Evolutionary conservation across 2,329 filamentous ascomycete genomes (phyloP), one percentile per base, ranked within the genome.

Genomic region (Pleurostoma richardsiae): DNA sequence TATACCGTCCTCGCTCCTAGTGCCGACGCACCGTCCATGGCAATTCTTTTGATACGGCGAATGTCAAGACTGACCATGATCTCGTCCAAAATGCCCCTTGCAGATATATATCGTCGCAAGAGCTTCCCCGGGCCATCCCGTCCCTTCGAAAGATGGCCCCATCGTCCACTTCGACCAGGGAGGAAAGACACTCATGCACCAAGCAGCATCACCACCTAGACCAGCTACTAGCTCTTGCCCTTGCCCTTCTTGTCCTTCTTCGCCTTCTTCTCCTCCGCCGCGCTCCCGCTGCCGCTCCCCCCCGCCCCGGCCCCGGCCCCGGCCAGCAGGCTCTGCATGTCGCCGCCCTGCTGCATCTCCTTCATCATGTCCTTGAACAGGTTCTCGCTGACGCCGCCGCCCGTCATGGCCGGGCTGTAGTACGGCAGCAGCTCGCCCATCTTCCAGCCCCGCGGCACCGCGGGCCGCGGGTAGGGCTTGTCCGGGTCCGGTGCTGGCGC

Each of bases 361-460:
- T 83, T 85, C 91, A 97, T 96, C 77, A 96, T 95, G 56, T 96
- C 91, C 73, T 94, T 90, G 60, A 97, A 83, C 51, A 96, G 82
- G 61, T 97, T 95, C 66, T 99, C 94, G 52, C 83, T 91, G 8
- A 97, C 89, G 33, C 94, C 94, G 8, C 94, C 94, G 6, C 94
- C 94, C 45, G 88, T 94, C 69, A 97, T 79, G 19, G 90, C 94
- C 1, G 91, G 84, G 52, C 88, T 95, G 61, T 95, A 86, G 53
- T 95, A 83, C 27, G 94, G 94, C 54, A 99, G 63, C 49, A 96
- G 82, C 49, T 80, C 82, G 51, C 82, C 83, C 66, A 97, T 85
- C 73, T 95, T 96, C 89, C 90, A 96, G 36, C 92, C 92, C 45
- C 88, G 78, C 19, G 94, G 94, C 44, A 90, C 81, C 5, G 83